A percentile compares a stretch with the other conserved stretches of the same genome.
Conservation (phyloP, 2,329 filamentous ascomycete genomes). For the Diaporthe citriasiana region DNA sequence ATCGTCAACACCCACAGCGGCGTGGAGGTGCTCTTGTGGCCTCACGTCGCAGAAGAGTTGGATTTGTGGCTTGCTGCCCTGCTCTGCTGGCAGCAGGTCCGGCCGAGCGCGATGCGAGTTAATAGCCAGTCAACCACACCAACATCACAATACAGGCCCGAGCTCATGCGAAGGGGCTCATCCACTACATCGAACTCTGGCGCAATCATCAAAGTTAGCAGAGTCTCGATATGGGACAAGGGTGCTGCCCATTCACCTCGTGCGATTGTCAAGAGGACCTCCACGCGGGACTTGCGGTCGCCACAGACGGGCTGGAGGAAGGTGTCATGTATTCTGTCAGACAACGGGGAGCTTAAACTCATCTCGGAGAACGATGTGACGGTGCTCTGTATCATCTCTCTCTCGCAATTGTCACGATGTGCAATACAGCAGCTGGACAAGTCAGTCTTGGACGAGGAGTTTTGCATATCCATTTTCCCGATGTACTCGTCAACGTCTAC, state of each 20-base stretch:
- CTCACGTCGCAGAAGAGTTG: conserved; percentile 74
- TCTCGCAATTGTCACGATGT: conserved; percentile 89
- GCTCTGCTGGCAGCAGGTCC: conserved; percentile 84
- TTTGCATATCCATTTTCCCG: conserved; percentile 95
- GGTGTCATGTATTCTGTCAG: conserved; percentile 93
- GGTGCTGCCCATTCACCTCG: conserved; percentile 69
- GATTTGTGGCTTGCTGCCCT: conserved; percentile 86
- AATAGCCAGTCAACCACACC: conserved; percentile 41
- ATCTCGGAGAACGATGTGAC: conserved; percentile 88
- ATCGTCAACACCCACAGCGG: conserved; percentile 67
- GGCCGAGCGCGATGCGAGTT: conserved; percentile 67
- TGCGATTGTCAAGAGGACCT: conserved; percentile 69
- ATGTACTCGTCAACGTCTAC: conserved; percentile 85
- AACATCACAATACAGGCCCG: conserved; percentile 50
- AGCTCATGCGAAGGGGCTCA: conserved; percentile 60
- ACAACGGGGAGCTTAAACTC: conserved; percentile 94
- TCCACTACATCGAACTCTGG: conserved; percentile 50
- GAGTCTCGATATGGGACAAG: conserved; percentile 92
- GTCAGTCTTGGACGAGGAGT: conserved; percentile 92
- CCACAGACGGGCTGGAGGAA: conserved; percentile 80
- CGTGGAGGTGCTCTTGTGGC: conserved; percentile 75
- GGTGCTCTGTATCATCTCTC: conserved; percentile 84
- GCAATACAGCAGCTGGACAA: conserved; percentile 91
- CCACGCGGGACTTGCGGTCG: conserved; percentile 68
- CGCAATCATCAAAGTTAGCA: conserved; percentile 92